Percentiles rank a stretch among this genome's conserved stretches.
These are phyloP conservation scores for Pseudocercospora vitis DNA, from an alignment of 2,329 filamentous ascomycete genomes.

Conservation along the genomic window DNA sequence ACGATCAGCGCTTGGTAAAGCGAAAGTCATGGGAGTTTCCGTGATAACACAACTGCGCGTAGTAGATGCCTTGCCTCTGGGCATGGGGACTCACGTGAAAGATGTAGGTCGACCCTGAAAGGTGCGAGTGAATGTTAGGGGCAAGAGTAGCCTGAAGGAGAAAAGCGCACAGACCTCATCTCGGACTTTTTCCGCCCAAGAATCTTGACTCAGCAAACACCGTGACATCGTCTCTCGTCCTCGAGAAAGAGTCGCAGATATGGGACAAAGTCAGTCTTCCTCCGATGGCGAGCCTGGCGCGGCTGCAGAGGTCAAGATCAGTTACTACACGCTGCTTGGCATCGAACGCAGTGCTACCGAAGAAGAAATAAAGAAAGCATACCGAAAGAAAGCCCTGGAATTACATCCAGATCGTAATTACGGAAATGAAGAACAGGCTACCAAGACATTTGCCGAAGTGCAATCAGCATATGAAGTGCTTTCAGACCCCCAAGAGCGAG, in stretches of 20 bases:
- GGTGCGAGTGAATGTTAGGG: no score
- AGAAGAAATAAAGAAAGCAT: conserved; percentile 94
- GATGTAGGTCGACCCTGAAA: no score
- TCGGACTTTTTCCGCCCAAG: no score
- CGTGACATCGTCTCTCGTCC: background rate
- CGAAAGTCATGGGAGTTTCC: no score
- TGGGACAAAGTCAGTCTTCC: conserved; percentile 52
- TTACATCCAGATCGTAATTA: conserved; percentile 94
- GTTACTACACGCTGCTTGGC: conserved; percentile 82
- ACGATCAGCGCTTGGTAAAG: no score
- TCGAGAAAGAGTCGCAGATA: conserved; percentile 22
- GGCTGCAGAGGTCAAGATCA: conserved; percentile 58
- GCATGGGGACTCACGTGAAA: no score
- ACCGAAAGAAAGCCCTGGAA: conserved; percentile 85
- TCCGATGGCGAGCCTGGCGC: conserved; percentile 30
- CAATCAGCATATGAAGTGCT: conserved; percentile 95
- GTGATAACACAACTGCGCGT: no score
- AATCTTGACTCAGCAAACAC: background rate
- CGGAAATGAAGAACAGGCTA: conserved; percentile 79
- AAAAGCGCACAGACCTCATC: background rate
- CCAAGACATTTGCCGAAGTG: conserved; percentile 82
- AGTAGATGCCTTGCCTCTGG: no score
- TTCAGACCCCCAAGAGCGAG: conserved; percentile 89
- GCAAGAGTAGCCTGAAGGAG: no score
- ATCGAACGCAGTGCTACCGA: conserved; percentile 72